phyloP scores from a whole-genome alignment of 805 yeast species.

The Yamadazyma ubonensis region DNA sequence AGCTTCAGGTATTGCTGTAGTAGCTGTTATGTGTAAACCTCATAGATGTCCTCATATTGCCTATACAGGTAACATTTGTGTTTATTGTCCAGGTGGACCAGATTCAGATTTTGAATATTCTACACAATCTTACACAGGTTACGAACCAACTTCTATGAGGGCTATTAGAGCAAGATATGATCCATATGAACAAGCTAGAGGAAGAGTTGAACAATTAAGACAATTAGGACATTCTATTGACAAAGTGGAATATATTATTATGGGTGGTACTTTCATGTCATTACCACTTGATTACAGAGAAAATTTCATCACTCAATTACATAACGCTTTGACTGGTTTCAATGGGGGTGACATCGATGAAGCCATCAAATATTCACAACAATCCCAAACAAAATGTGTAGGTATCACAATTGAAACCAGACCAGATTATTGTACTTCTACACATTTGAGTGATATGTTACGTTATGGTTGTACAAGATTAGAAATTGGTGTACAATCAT shows the following conservation, averaged over 20 bases:
- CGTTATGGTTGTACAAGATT: constrained; percentile 94
- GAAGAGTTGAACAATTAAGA: constrained; percentile 92
- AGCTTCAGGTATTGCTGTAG: constrained; percentile 98
- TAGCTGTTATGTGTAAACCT: constrained; percentile 99
- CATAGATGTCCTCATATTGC: constrained; percentile 99
- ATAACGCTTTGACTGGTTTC: constrained; percentile 92
- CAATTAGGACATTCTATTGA: constrained; percentile 96
- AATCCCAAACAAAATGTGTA: constrained; percentile 93
- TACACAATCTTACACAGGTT: constrained; percentile 97
- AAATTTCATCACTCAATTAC: constrained; percentile 81
- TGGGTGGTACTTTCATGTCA: constrained; percentile 99
- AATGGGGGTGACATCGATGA: constrained; percentile 86
- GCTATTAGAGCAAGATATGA: constrained; percentile 99
- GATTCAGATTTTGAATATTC: constrained; percentile 97
- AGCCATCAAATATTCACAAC: constrained; percentile 87
- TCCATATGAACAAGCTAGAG: constrained; percentile 98
- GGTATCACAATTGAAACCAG: constrained; percentile 98
- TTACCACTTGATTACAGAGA: constrained; percentile 88
- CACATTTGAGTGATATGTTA: constrained; percentile 93
- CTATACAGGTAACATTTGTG: constrained; percentile 97
- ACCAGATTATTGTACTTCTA: constrained; percentile 96
- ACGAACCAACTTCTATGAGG: constrained; percentile 98
- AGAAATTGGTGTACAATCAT: constrained; percentile 96
- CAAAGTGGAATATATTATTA: constrained; percentile 94
- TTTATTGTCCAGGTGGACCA: constrained; percentile 98